Evolutionary conservation across 805 yeast species (phyloP).

Genomic region (Phaffomyces antillensis): DNA sequence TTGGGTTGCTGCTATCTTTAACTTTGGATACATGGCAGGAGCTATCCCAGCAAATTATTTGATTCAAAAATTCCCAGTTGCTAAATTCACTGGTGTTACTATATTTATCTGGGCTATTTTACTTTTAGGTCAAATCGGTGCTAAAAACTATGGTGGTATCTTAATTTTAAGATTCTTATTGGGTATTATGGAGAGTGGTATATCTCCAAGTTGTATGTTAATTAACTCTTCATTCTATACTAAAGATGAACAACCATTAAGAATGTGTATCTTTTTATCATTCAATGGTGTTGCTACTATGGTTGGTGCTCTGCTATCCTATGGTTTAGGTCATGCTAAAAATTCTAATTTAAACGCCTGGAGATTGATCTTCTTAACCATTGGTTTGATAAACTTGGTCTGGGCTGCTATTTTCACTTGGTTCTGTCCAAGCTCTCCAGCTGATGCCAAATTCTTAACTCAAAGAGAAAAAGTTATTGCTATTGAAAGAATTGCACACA

Average conservation of each 20-base stretch:
- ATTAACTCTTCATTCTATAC: slow-evolving; percentile 18
- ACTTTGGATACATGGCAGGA: slow-evolving; percentile 6
- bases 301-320: slow-evolving; percentile 25
- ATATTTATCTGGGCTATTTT: slow-evolving; percentile 5
- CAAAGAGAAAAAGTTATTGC: slow-evolving; percentile 26
- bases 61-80: slow-evolving; percentile 3
- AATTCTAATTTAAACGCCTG: slow-evolving; percentile 20
- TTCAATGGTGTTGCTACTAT: slow-evolving; percentile 26
- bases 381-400: slow-evolving; percentile 31
- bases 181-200: slow-evolving; percentile 10
- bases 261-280: slow-evolving; percentile 27
- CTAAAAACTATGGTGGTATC: slow-evolving; percentile 7
- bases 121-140: slow-evolving; percentile 1
- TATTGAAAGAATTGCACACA: slow-evolving; percentile 24
- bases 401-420: slow-evolving; percentile 25
- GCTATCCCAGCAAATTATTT: slow-evolving; percentile 4
- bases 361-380: slow-evolving; percentile 19
- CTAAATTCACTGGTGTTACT: slow-evolving; percentile 1
- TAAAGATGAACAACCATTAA: slow-evolving; percentile 26
- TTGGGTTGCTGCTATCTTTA: slow-evolving; percentile 5
- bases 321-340: slow-evolving; percentile 20
- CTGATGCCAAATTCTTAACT: slow-evolving; percentile 27
- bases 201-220: slow-evolving; percentile 29
- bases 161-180: slow-evolving; percentile 7
- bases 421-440: slow-evolving; percentile 32